phyloP scores from a whole-genome alignment of 2,329 filamentous ascomycete genomes.

The Simplicillium sp. region DNA sequence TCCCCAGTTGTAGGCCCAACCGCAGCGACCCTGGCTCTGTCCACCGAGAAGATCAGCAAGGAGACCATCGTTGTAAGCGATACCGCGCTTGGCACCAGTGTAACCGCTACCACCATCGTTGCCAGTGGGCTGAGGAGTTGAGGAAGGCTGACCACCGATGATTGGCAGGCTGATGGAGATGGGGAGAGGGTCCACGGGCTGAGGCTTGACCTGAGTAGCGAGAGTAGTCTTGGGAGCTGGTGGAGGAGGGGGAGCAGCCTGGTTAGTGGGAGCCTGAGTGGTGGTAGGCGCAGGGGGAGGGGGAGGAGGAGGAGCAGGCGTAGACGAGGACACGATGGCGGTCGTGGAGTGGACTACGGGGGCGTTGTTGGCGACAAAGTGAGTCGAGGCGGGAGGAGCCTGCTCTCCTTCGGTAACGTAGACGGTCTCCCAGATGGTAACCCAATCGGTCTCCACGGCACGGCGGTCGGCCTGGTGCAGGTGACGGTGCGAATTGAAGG shows the following conservation, averaged over 20 bases:
- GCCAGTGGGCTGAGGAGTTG: conserved; percentile 17
- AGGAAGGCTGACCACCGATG: neutral
- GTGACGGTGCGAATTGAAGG: conserved; percentile 32
- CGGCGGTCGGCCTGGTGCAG: conserved; percentile 22
- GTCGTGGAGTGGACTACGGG: conserved; percentile 8
- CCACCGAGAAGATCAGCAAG: conserved; percentile 41
- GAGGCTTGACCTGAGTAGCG: neutral
- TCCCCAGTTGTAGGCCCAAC: conserved; percentile 65
- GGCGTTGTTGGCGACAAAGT: conserved; percentile 8
- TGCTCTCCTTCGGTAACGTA: conserved; percentile 29
- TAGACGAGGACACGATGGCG: conserved; percentile 6
- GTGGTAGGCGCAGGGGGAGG: conserved; percentile 4
- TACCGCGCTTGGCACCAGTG: conserved; percentile 46
- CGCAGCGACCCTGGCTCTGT: conserved; percentile 27
- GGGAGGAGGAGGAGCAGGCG: conserved; percentile 3
- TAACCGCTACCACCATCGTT: neutral
- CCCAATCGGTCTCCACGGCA: conserved; percentile 13
- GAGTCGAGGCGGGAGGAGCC: conserved; percentile 14
- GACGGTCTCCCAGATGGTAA: conserved; percentile 21
- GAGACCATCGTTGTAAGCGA: conserved; percentile 54
- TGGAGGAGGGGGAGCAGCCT: neutral
- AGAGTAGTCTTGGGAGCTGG: neutral
- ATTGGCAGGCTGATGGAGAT: neutral
- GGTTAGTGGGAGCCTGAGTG: conserved; percentile 5
- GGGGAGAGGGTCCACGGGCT: too few relatives aligned